A percentile compares a stretch with the other conserved stretches of the same genome.
These are phyloP conservation scores for Rubia tinctorum DNA, from an alignment of 305 asterid species.

Conservation along the genomic window DNA sequence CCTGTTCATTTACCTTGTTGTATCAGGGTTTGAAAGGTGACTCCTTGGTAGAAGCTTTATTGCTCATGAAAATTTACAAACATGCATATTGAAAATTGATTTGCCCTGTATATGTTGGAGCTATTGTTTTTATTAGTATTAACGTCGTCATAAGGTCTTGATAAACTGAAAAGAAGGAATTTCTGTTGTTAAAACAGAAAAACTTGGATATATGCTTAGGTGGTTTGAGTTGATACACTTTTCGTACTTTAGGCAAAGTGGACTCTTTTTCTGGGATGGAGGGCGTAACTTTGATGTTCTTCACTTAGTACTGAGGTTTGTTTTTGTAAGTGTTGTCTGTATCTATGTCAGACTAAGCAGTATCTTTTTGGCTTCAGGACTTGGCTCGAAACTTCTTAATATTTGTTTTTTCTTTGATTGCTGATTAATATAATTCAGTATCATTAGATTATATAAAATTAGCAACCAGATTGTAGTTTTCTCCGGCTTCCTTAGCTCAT, in stretches of 20 bases:
- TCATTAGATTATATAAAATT: too few species aligned
- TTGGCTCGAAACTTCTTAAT: neutral
- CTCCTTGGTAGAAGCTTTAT: neutral
- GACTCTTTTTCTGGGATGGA: too few species aligned
- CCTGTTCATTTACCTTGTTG: neutral
- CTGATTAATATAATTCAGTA: too few species aligned
- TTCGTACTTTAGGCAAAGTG: neutral
- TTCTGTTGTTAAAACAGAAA: neutral
- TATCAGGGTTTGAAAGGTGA: too few species aligned
- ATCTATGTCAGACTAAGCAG: neutral
- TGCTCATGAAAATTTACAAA: neutral
- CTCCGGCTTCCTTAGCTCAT: neutral
- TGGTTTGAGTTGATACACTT: neutral
- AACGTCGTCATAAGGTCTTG: neutral
- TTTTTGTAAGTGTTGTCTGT: neutral
- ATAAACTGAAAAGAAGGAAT: neutral
- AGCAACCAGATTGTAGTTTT: neutral
- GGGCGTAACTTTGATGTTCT: neutral
- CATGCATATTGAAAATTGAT: neutral
- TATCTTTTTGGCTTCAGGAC: neutral
- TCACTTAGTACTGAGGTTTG: neutral
- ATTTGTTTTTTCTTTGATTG: neutral
- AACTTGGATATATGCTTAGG: neutral
- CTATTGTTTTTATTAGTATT: neutral
- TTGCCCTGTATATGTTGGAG: slow-evolving; percentile 1